These are phyloP conservation scores for Rhodotorula sp. DNA, from an alignment of 1,284 basidiomycete species.

Conservation along the genomic window DNA sequence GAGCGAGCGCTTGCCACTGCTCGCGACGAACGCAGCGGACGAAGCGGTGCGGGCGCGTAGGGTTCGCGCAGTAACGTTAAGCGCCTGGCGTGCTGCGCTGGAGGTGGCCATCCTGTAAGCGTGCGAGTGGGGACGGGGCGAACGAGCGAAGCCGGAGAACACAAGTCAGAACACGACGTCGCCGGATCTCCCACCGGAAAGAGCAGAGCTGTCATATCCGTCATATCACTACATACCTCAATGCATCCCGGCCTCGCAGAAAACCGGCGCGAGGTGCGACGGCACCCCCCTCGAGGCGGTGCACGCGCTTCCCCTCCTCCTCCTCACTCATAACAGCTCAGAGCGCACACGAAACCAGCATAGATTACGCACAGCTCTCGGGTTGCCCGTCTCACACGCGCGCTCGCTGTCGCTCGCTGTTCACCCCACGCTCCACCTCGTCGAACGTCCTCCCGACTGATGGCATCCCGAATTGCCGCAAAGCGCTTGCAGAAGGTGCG, in stretches of 20 bases:
- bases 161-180: neutral
- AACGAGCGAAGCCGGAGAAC: neutral
- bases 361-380: neutral
- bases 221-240: no score
- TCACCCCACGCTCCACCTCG: neutral
- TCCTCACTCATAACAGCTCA: neutral
- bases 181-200: neutral
- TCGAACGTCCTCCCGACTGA: neutral
- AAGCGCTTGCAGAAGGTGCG: constrained; percentile 35
- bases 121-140: neutral
- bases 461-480: constrained; percentile 31
- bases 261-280: neutral
- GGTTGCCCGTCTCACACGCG: neutral
- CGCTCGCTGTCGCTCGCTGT: neutral
- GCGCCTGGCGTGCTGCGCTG: neutral
- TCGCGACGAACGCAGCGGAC: neutral
- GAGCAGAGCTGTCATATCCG: no score
- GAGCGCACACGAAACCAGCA: no score
- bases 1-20: neutral
- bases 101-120: neutral
- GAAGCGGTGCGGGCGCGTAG: neutral
- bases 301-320: neutral
- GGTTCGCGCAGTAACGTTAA: neutral
- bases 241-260: no score
- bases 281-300: neutral